These are phyloP conservation scores for Hansfordia pulvinata DNA, from an alignment of 2,329 filamentous ascomycete species.

Conservation along the genomic window DNA sequence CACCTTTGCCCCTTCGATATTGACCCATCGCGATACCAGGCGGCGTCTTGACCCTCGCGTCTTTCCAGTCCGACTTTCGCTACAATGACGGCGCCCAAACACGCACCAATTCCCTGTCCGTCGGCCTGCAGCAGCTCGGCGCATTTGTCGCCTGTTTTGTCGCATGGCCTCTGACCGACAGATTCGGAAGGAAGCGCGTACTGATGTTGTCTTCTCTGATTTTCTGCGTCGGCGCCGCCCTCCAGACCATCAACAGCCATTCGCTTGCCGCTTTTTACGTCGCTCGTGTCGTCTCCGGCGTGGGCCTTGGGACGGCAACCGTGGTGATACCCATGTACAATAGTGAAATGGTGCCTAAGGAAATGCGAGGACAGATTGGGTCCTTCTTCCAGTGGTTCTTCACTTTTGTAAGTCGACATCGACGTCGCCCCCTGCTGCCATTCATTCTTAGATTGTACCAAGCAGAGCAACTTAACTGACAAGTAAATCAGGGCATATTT, in stretches of 20 bases:
- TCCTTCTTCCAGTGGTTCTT: constrained; percentile 38
- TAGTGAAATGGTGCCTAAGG: constrained; percentile 24
- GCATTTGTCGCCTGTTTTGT: constrained; percentile 19
- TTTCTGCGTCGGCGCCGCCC: constrained; percentile 25
- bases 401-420: constrained; percentile 19
- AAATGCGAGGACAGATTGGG: constrained; percentile 31
- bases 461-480: not conserved
- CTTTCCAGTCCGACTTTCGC: constrained; percentile 15
- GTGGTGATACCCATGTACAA: constrained; percentile 26
- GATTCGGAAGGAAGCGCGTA: constrained; percentile 13
- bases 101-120: constrained; percentile 14
- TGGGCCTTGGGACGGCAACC: constrained; percentile 17
- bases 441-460: too few species aligned
- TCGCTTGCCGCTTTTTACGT: constrained; percentile 20
- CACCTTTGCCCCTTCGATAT: too few species aligned
- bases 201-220: constrained; percentile 24
- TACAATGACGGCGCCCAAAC: constrained; percentile 11
- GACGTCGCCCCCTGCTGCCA: too few species aligned
- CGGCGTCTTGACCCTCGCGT: constrained; percentile 15
- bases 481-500: constrained; percentile 26
- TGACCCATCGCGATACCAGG: too few species aligned
- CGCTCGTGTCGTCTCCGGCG: constrained; percentile 15
- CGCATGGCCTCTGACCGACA: constrained; percentile 17
- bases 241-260: constrained; percentile 27
- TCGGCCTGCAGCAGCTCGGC: constrained; percentile 17